phyloP scores from a whole-genome alignment of 2,329 filamentous ascomycete species.

The Phialophora chinensis region DNA sequence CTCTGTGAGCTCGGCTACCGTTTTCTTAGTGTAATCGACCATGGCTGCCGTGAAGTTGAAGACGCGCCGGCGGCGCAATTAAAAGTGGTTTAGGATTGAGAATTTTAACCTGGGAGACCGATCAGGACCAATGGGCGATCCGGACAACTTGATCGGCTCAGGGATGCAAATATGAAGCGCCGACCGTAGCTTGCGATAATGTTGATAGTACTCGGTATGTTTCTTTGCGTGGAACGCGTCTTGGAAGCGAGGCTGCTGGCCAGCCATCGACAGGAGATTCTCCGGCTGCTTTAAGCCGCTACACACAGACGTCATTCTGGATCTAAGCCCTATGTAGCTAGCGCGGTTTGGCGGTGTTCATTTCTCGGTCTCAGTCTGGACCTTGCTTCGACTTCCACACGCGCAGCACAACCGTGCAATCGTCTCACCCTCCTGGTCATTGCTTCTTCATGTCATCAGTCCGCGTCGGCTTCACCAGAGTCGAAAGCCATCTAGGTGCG shows the following conservation, averaged over 20 bases:
- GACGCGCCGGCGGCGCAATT: slow-evolving; percentile 30
- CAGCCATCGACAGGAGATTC: background rate
- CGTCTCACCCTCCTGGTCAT: too few relatives aligned
- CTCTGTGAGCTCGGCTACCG: slow-evolving; percentile 56
- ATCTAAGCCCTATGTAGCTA: background rate
- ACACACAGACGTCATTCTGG: background rate
- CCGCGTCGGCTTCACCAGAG: too few relatives aligned
- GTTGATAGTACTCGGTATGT: background rate
- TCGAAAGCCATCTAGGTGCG: too few relatives aligned
- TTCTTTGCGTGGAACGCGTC: background rate
- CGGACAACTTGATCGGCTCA: background rate
- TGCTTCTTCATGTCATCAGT: too few relatives aligned
- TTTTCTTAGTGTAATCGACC: slow-evolving; percentile 57
- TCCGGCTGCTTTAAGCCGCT: background rate
- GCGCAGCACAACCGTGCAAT: background rate
- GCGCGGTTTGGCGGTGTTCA: background rate
- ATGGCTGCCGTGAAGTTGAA: slow-evolving; percentile 20
- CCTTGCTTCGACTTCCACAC: background rate
- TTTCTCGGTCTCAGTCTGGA: background rate
- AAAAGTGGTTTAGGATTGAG: slow-evolving; percentile 44
- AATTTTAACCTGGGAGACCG: background rate
- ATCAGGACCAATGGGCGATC: background rate
- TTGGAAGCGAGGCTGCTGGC: background rate
- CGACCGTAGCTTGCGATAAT: background rate
- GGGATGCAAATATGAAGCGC: slow-evolving; percentile 45